Evolutionary conservation across 805 yeast species (phyloP), one percentile per base, ranked within the genome.

Genomic region (Wickerhamiella alocasiicola): DNA sequence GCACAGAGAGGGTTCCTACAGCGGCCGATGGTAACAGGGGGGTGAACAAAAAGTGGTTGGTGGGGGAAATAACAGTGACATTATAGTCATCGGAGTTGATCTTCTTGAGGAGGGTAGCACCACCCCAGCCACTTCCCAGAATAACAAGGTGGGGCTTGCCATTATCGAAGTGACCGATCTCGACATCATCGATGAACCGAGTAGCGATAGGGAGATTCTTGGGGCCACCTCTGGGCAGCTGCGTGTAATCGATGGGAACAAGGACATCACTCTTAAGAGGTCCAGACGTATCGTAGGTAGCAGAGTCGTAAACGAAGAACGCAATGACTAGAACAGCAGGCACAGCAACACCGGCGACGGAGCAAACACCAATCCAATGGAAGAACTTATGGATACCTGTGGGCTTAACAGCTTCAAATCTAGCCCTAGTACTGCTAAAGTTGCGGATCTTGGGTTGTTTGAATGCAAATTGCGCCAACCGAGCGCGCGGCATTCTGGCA

Each of bases 91-190:
- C 69, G 18, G 70, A 65, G 44, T 65, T 65, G 41, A 77, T 53
- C 33, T 62, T 60, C 51, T 71, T 73, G 48, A 77, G 61, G 7
- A 76, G 51, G 11, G 76, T 74, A 21, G 73, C 80, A 6, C 80
- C 68, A 2, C 80, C 83, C 83, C 83, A 77, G 34, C 83, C 83
- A 28, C 77, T 68, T 13, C 83, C 83, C 26, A 77, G 61, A 25
- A 77, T 64, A 3, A 77, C 81, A 39, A 77, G 59, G 45, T 68
- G 67, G 26, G 78, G 79, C 54, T 67, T 73, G 45, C 61, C 47
- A 26, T 42, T 49, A 42, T 66, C 68, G 48, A 68, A 70, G n/a
- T 57, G 66, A 16, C 61, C 65, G 20, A 62, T 56, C 52, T 78
- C 83, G 45, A 64, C 68, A 29, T 72, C 71, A 50, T 77, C 84